Evolutionary conservation across 495 filamentous ascomycete genomes (phyloP).

Genomic region (Penicillium cosmopolitanum): DNA sequence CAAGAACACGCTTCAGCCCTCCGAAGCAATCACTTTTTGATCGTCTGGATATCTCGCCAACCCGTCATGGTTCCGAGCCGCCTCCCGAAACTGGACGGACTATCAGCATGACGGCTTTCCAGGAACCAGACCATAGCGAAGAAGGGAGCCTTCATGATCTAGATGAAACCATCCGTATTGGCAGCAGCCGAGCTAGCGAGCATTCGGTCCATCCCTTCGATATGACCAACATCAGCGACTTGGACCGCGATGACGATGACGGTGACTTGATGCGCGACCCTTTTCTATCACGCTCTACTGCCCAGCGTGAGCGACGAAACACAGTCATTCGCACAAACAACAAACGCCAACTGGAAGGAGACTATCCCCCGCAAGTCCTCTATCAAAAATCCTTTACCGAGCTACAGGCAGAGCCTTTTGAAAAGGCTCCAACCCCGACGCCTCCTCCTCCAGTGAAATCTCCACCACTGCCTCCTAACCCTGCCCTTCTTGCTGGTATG

Average conservation of each 20-base stretch:
- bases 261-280: conserved; percentile 40
- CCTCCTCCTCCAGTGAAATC: conserved; percentile 25
- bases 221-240: conserved; percentile 38
- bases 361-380: conserved; percentile 47
- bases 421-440: conserved; percentile 36
- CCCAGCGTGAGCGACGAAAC: conserved; percentile 22
- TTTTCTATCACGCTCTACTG: conserved; percentile 24
- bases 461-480: conserved; percentile 24
- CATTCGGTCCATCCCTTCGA: conserved; percentile 41
- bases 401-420: conserved; percentile 51
- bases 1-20: conserved; percentile 49
- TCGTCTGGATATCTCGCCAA: conserved; percentile 46
- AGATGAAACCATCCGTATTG: conserved; percentile 30
- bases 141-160: conserved; percentile 26
- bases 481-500: conserved; percentile 13
- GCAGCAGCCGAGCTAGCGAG: conserved; percentile 30
- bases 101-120: conserved; percentile 26
- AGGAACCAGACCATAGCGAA: conserved; percentile 24
- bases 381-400: conserved; percentile 47
- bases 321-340: conserved; percentile 37
- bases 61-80: conserved; percentile 37
- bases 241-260: conserved; percentile 36
- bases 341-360: conserved; percentile 43
- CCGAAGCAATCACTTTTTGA: conserved; percentile 50
- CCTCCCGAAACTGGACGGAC: conserved; percentile 33